Evolutionary conservation across 129 eudicot species (phyloP), one percentile per base, ranked within the genome.

Genomic region (Flaveria robusta): DNA sequence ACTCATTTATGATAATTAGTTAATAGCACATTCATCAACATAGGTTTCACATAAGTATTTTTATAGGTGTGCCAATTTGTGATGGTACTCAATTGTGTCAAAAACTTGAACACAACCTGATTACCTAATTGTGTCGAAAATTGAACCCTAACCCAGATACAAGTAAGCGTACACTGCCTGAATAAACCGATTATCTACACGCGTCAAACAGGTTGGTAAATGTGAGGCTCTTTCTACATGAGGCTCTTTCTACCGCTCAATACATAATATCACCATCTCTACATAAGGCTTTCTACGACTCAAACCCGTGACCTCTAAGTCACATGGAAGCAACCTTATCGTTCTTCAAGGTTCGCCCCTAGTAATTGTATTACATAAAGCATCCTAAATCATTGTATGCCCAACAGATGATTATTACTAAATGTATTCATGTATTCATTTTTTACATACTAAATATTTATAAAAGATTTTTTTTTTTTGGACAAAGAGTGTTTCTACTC

Each of bases 1-100:
- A 66, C 27, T 67, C 23, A 69, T 24, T 4, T 54, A 22, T 39
- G 45, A 31, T 39, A 39, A 2, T 34, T 34, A 51, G 18, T 24
- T 4, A 71, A 59, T 46, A 22, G 45, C 18, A 23, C 24, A 74
- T 54, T 39, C 45, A 67, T 34, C 24, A 77, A 52, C 20, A 52
- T 2, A 10, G 22, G 13, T 46, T 3, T 23, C 26, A 74, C 8
- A 23, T 15, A 20, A 5, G 1, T 49, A 34, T 26, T 56, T 20
- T 2, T 15, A 29, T 5, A 51, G n/a, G 47, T 43, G 13, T 43
- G 47, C 47, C 47, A 43, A 1, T 10, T 43, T 9, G 3, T 43
- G 47, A 10, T 12, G 47, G 47, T 10, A 10, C 27, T 18, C 19
- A 55, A 55, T 55, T 13, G 63, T 18, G 63, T 18, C 15, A 3